Conservation (phyloP, 257 asterid genomes). For the Schizonepeta tenuifolia region DNA sequence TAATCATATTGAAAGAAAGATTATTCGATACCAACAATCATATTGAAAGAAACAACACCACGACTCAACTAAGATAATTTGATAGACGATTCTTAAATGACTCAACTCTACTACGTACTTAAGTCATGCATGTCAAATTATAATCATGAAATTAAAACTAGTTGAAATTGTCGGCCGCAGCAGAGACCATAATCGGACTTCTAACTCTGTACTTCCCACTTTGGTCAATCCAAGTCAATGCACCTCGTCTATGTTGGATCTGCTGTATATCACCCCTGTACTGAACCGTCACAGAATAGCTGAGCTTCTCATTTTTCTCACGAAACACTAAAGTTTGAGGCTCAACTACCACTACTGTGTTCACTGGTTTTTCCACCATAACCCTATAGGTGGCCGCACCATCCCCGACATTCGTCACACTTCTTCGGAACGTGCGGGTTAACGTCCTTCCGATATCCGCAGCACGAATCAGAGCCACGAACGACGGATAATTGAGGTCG, state of each 20-base stretch:
- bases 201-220: constrained; percentile 38
- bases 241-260: constrained; percentile 24
- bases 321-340: constrained; percentile 41
- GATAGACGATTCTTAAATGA: too few relatives aligned
- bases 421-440: constrained; percentile 37
- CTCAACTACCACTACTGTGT: constrained; percentile 18
- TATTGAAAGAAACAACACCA: too few relatives aligned
- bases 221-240: constrained; percentile 43
- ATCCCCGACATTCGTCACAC: constrained; percentile 45
- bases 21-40: too few relatives aligned
- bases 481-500: constrained; percentile 48
- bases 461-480: constrained; percentile 33
- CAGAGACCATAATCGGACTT: constrained; percentile 44
- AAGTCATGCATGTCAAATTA: neutral
- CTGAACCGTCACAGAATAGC: constrained; percentile 36
- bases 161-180: constrained; percentile 18
- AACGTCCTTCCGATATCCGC: constrained; percentile 23
- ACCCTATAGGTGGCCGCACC: constrained; percentile 41
- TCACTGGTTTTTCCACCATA: constrained; percentile 33
- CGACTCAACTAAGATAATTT: too few relatives aligned
- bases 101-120: too few relatives aligned
- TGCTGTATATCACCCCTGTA: constrained; percentile 22
- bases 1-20: too few relatives aligned
- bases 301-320: constrained; percentile 40
- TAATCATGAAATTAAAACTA: neutral